A percentile compares a stretch with the other conserved stretches of the same genome.
Conservation (phyloP, 164 flowering plant genomes). For the Chloranthus sessilifolius region DNA sequence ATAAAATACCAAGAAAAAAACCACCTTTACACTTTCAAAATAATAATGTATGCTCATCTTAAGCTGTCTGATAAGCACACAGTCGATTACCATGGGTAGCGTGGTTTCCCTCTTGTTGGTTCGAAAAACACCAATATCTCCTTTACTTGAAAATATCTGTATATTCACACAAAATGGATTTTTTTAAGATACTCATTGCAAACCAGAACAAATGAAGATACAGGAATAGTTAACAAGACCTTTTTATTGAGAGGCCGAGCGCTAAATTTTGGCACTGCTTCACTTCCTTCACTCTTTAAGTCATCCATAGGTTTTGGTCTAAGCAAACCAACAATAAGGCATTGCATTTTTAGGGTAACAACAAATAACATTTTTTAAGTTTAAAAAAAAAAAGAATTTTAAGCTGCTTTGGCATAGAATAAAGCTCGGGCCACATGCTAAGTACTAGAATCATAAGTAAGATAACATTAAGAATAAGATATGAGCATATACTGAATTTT, state of each 20-base stretch:
- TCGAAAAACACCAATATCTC: conserved; percentile 70
- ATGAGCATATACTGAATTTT: background rate
- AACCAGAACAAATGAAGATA: background rate
- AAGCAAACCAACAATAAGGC: conserved; percentile 8
- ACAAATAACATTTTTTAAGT: background rate
- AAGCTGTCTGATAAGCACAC: background rate
- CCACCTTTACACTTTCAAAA: background rate
- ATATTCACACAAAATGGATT: conserved; percentile 9
- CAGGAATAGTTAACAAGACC: conserved; percentile 31
- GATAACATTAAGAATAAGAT: background rate
- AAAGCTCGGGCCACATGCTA: background rate
- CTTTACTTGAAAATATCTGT: conserved; percentile 85
- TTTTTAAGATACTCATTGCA: background rate
- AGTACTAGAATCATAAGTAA: background rate
- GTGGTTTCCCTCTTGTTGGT: conserved; percentile 63
- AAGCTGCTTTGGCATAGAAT: background rate
- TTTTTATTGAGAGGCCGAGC: conserved; percentile 81
- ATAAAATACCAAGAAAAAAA: conserved; percentile 5
- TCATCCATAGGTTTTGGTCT: conserved; percentile 32
- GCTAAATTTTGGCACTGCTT: conserved; percentile 37
- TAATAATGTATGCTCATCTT: background rate
- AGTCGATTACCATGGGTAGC: conserved; percentile 52
- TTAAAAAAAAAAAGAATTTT: background rate
- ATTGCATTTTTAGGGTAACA: background rate
- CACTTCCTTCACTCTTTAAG: conserved; percentile 34